Evolutionary conservation across 768 basidiomycete species (phyloP).

Genomic region (Suillus decipiens): DNA sequence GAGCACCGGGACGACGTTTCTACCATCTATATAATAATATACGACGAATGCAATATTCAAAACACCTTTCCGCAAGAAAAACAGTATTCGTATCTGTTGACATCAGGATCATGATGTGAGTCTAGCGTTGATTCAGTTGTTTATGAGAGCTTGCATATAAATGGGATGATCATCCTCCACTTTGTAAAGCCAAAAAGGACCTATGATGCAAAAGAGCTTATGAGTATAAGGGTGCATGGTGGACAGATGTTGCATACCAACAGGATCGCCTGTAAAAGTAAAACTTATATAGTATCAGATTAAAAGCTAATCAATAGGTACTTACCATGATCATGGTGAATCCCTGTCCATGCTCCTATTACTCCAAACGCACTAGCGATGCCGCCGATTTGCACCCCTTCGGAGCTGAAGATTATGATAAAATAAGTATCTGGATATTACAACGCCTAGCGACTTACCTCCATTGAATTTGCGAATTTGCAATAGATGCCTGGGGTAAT

Average conservation of each 20-base stretch:
- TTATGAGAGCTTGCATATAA: conserved; percentile 32
- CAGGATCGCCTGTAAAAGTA: conserved; percentile 53
- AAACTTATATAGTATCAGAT: neutral
- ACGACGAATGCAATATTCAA: neutral
- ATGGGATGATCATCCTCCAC: conserved; percentile 41
- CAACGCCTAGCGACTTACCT: conserved; percentile 40
- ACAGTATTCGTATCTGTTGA: neutral
- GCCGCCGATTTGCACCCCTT: conserved; percentile 67
- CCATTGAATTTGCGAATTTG: conserved; percentile 58
- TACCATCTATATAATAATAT: conserved; percentile 13
- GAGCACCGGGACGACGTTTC: too few species aligned
- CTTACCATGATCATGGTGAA: conserved; percentile 55
- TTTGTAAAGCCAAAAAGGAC: conserved; percentile 77
- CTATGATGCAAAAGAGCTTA: conserved; percentile 31
- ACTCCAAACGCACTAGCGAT: conserved; percentile 67
- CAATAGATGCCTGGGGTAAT: conserved; percentile 49
- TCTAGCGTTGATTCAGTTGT: conserved; percentile 3
- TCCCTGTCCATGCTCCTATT: conserved; percentile 69
- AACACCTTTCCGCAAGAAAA: neutral
- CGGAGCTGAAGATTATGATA: conserved; percentile 47
- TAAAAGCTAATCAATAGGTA: neutral
- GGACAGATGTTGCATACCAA: conserved; percentile 44
- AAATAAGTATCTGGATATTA: neutral
- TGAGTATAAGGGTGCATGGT: conserved; percentile 2
- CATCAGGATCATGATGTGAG: neutral